Conservation (phyloP, 345 rosid species). For the Physaria fendleri region DNA sequence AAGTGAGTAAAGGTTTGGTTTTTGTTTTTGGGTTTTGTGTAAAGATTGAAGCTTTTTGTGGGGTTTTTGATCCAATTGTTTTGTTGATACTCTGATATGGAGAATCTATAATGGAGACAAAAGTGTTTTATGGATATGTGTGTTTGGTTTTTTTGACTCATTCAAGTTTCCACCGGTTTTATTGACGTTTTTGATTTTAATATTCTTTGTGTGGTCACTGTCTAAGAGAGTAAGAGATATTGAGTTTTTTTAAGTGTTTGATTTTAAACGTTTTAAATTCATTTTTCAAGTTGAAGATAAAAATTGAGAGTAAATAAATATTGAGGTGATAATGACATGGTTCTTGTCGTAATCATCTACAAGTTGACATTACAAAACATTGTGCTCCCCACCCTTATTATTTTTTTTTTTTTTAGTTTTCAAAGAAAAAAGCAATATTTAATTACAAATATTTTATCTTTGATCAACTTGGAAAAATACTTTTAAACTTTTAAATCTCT, state of each 20-base stretch:
- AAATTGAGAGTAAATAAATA: neutral
- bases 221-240: slow-evolving; percentile 18
- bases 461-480: too few relatives aligned
- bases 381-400: too few relatives aligned
- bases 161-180: slow-evolving; percentile 20
- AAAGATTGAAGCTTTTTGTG: slow-evolving; percentile 2
- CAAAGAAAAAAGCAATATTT: too few relatives aligned
- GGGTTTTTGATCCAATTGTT: neutral
- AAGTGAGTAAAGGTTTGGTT: neutral
- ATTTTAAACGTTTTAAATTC: too few relatives aligned
- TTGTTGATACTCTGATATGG: slow-evolving; percentile 15
- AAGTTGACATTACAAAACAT: too few relatives aligned
- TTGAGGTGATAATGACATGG: neutral
- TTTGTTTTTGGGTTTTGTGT: neutral
- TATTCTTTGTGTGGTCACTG: slow-evolving; percentile 4
- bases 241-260: too few relatives aligned
- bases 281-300: neutral
- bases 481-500: too few relatives aligned
- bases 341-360: too few relatives aligned
- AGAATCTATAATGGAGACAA: slow-evolving; percentile 25
- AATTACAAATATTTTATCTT: too few relatives aligned
- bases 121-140: slow-evolving; percentile 11
- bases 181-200: slow-evolving; percentile 13
- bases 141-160: slow-evolving; percentile 20
- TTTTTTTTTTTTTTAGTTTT: too few relatives aligned